Evolutionary conservation across 768 basidiomycete genomes (phyloP).

Genomic region (Lactifluus echinatus): DNA sequence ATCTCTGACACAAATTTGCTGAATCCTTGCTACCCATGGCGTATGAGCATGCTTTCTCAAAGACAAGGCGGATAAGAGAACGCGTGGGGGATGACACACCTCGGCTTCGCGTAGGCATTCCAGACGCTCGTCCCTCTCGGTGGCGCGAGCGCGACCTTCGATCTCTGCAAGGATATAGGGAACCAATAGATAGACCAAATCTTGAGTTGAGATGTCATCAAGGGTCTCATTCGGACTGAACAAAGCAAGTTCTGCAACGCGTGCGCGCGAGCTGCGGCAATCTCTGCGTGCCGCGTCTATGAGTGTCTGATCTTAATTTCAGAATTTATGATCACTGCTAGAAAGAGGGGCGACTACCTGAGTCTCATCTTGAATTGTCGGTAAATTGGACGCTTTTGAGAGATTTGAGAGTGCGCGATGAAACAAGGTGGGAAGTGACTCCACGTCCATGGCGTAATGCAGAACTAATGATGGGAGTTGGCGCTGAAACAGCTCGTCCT

Average conservation of each 20-base stretch:
- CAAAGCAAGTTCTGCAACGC: conserved; percentile 52
- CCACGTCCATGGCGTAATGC: too few species aligned
- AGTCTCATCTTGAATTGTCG: conserved; percentile 37
- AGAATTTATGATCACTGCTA: background rate
- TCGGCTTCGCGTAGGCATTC: conserved; percentile 44
- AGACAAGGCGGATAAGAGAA: background rate
- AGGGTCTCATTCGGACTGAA: conserved; percentile 81
- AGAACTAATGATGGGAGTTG: too few species aligned
- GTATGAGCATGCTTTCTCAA: background rate
- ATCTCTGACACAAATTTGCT: conserved; percentile 40
- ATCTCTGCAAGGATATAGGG: conserved; percentile 63
- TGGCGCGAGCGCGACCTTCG: conserved; percentile 48
- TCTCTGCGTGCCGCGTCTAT: conserved; percentile 47
- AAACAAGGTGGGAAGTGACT: conserved; percentile 34
- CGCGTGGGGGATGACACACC: conserved; percentile 34
- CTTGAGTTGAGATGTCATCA: conserved; percentile 71
- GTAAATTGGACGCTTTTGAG: conserved; percentile 31
- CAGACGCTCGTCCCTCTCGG: conserved; percentile 50
- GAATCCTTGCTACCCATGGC: conserved; percentile 38
- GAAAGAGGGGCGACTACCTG: conserved; percentile 28
- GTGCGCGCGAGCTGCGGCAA: conserved; percentile 43
- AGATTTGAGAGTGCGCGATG: conserved; percentile 32
- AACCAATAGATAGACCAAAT: conserved; percentile 68
- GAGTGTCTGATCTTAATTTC: conserved; percentile 39
- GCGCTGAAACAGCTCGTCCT: too few species aligned